Evolutionary conservation across 2,329 filamentous ascomycete genomes (phyloP).

Genomic region (Colletotrichum sp.): DNA sequence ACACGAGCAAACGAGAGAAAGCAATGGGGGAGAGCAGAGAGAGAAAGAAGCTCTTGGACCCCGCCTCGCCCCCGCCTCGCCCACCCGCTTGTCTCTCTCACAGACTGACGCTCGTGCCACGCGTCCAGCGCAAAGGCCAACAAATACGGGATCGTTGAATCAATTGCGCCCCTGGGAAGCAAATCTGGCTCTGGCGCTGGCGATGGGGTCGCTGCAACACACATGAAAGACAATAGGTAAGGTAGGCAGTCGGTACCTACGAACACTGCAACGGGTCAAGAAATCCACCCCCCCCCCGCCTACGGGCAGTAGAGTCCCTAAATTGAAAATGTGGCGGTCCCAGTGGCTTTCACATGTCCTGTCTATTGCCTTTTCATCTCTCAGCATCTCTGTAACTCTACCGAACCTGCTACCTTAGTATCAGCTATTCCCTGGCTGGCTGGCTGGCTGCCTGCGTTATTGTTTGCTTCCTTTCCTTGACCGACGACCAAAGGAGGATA

Average conservation of each 20-base stretch:
- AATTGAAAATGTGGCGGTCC: background rate
- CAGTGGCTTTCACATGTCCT: constrained; percentile 18
- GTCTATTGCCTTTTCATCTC: background rate
- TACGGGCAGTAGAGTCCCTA: background rate
- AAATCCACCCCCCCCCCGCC: background rate
- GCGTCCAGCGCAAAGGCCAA: constrained; percentile 4
- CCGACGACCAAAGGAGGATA: constrained; percentile 20
- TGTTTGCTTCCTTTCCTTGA: background rate
- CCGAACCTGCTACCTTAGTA: background rate
- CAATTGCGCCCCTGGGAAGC: background rate
- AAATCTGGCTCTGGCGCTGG: background rate
- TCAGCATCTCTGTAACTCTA: background rate
- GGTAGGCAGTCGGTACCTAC: background rate
- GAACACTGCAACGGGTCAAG: background rate
- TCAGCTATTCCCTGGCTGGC: background rate
- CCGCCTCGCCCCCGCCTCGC: background rate
- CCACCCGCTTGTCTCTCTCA: background rate
- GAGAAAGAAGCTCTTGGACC: background rate
- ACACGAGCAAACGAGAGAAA: background rate
- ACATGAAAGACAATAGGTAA: background rate
- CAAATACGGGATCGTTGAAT: background rate
- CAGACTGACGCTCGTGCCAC: constrained; percentile 1
- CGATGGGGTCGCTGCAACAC: background rate
- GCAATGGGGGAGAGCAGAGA: background rate
- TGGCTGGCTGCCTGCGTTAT: background rate